A percentile compares a stretch with the other conserved stretches of the same genome.
Evolutionary conservation across 2,329 filamentous ascomycete species (phyloP).

Genomic region (Xylaria arbuscula): DNA sequence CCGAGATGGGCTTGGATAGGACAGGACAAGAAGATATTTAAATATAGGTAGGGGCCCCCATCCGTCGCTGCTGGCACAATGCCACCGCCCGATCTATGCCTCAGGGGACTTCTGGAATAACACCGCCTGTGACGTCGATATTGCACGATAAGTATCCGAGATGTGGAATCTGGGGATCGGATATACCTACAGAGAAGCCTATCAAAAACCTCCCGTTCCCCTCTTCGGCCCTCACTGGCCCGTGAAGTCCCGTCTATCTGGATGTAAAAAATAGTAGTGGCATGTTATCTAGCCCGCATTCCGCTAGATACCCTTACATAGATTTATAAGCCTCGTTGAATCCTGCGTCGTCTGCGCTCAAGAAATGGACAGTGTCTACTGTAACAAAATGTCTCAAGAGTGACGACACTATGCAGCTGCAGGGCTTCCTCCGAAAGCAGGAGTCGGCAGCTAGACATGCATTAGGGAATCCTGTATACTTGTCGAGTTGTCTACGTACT

Average conservation of each 20-base stretch:
- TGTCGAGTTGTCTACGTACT: too few relatives aligned
- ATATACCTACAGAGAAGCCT: neutral
- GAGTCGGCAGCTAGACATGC: constrained; percentile 2
- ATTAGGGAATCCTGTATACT: constrained; percentile 5
- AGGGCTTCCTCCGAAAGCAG: neutral
- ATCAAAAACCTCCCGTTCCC: constrained; percentile 2
- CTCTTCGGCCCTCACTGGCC: constrained; percentile 4
- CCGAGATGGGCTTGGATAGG: constrained; percentile 30
- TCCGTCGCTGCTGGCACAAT: constrained; percentile 4
- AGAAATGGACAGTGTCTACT: neutral
- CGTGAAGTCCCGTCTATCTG: neutral
- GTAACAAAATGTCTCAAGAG: constrained; percentile 28
- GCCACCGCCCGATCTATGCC: neutral
- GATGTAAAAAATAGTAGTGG: neutral
- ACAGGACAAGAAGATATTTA: constrained; percentile 22
- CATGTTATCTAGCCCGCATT: neutral
- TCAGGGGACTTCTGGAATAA: neutral
- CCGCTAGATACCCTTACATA: neutral
- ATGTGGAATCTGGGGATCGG: neutral
- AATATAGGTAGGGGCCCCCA: constrained; percentile 12
- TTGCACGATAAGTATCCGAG: constrained; percentile 9
- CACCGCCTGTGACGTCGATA: constrained; percentile 27
- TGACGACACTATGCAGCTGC: constrained; percentile 35
- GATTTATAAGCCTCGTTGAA: constrained; percentile 1
- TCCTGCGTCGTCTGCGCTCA: constrained; percentile 10